phyloP scores from a whole-genome alignment of 257 asterid genomes.

The Solanum medicagineum region DNA sequence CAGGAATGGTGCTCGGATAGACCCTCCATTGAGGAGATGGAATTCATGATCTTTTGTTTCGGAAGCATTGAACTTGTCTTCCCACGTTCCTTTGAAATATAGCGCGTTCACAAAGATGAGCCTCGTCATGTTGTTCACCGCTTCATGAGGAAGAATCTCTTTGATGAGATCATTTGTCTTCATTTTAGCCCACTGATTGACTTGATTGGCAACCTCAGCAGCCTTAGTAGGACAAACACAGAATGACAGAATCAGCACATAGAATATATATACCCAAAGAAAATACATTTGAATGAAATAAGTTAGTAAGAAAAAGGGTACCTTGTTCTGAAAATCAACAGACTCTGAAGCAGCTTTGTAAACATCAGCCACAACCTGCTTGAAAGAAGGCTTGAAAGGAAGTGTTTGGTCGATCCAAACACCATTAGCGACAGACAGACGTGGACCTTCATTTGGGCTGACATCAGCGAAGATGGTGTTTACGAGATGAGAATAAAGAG shows the following conservation, averaged over 20 bases:
- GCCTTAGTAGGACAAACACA: slow-evolving; percentile 16
- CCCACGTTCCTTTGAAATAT: slow-evolving; percentile 20
- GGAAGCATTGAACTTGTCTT: slow-evolving; percentile 13
- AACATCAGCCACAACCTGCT: neutral
- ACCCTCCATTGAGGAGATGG: slow-evolving; percentile 9
- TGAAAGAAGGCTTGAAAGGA: slow-evolving; percentile 18
- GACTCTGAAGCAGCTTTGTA: neutral
- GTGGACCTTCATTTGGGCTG: slow-evolving; percentile 24
- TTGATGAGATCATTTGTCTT: slow-evolving; percentile 14
- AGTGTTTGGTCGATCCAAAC: slow-evolving; percentile 39
- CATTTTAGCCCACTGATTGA: slow-evolving; percentile 19
- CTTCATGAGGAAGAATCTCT: slow-evolving; percentile 12
- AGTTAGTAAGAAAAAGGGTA: neutral
- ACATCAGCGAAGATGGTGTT: slow-evolving; percentile 31
- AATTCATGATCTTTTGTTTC: slow-evolving; percentile 6
- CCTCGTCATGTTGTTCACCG: slow-evolving; percentile 3
- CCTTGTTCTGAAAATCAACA: neutral
- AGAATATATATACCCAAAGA: neutral
- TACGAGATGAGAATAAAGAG: slow-evolving; percentile 18
- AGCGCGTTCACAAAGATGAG: slow-evolving; percentile 19
- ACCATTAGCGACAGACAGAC: slow-evolving; percentile 39
- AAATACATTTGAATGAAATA: neutral
- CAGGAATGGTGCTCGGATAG: slow-evolving; percentile 11
- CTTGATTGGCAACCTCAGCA: slow-evolving; percentile 13
- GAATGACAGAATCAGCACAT: neutral